Percentiles rank a stretch among this genome's conserved stretches.
Conservation (phyloP, 2,329 filamentous ascomycete species). For the Fusarium sp. region DNA sequence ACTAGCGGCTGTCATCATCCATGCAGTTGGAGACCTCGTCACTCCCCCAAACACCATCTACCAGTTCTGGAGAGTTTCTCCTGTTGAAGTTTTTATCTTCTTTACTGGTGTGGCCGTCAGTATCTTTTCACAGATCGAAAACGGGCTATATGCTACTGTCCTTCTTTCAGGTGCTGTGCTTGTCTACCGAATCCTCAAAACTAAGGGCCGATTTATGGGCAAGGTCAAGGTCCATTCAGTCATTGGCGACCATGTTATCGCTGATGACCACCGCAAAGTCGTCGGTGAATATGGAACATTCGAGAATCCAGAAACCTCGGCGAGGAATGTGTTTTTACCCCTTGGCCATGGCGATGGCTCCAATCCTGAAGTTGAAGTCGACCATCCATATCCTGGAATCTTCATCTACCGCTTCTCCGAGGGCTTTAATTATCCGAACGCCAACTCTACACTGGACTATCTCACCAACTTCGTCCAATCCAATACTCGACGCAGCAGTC, state of each 20-base stretch:
- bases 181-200: conserved; percentile 85
- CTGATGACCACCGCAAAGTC: conserved; percentile 66
- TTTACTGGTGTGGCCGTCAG: conserved; percentile 93
- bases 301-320: conserved; percentile 61
- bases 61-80: conserved; percentile 94
- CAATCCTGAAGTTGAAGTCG: conserved; percentile 85
- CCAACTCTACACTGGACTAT: conserved; percentile 87
- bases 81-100: conserved; percentile 91
- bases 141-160: conserved; percentile 92
- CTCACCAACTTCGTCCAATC: conserved; percentile 76
- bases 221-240: conserved; percentile 78
- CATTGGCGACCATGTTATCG: conserved; percentile 78
- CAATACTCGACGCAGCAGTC: conserved; percentile 81
- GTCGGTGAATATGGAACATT: conserved; percentile 71
- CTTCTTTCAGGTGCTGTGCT: conserved; percentile 81
- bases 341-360: conserved; percentile 90
- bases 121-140: conserved; percentile 88
- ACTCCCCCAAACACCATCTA: conserved; percentile 92
- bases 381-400: conserved; percentile 87
- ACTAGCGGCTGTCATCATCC: conserved; percentile 91
- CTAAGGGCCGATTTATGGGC: conserved; percentile 86
- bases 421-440: conserved; percentile 96
- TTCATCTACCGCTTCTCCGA: conserved; percentile 97
- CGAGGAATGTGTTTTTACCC: conserved; percentile 87
- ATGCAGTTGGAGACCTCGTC: conserved; percentile 93